These are phyloP conservation scores for Quercus mongolica DNA, from an alignment of 306 rosid genomes.

Conservation along the genomic window DNA sequence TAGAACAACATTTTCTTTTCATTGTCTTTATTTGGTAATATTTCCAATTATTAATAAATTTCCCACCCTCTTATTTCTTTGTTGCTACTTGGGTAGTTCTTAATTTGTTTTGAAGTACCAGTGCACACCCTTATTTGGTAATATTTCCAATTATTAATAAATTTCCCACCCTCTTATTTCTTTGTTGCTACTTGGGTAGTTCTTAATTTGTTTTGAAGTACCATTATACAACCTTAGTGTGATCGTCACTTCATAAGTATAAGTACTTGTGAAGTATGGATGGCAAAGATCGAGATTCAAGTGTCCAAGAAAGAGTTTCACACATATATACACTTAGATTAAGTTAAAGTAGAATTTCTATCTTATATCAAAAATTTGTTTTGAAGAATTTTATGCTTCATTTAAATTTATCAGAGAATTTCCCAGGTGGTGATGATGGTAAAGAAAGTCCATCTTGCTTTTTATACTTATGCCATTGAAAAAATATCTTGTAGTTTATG, in stretches of 20 bases:
- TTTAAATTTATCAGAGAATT: neutral
- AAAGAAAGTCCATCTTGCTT: slow-evolving; percentile 14
- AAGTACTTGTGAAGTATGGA: fast-evolving
- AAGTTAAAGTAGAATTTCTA: fast-evolving
- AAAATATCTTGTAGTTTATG: slow-evolving; percentile 30
- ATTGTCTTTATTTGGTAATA: neutral
- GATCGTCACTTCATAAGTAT: too few relatives aligned
- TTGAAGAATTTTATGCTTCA: slow-evolving; percentile 5
- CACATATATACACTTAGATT: too few relatives aligned
- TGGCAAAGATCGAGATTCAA: fast-evolving
- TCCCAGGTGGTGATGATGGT: neutral
- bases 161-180: neutral
- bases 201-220: neutral
- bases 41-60: neutral
- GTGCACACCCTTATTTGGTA: neutral
- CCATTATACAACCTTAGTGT: fast-evolving
- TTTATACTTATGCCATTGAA: slow-evolving; percentile 20
- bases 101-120: neutral
- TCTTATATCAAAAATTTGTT: neutral
- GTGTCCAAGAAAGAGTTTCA: fast-evolving
- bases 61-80: neutral
- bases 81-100: neutral
- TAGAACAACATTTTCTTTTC: neutral
- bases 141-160: neutral
- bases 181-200: too few relatives aligned